Conservation (phyloP, 805 yeast species). For the Kodamaea hsintzibuensis region DNA sequence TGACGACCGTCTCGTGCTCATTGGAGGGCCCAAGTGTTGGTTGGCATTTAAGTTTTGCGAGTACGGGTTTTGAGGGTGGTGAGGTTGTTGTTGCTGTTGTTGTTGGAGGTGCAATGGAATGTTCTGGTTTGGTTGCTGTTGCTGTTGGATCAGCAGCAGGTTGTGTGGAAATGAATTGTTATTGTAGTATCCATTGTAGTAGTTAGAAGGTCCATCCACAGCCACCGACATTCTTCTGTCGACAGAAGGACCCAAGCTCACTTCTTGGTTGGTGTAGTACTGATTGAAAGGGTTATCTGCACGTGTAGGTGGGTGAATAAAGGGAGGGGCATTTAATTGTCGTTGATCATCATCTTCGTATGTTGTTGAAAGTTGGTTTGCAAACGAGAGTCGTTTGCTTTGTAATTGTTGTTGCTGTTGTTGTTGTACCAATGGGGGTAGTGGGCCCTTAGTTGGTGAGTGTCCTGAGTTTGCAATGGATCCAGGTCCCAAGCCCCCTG, state of each 20-base stretch:
- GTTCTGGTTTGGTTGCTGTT: neutral
- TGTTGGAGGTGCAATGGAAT: neutral
- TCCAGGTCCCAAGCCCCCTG: conserved; percentile 1
- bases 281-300: conserved; percentile 48
- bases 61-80: conserved; percentile 3
- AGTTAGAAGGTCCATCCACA: conserved; percentile 23
- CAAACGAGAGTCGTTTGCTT: conserved; percentile 34
- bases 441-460: conserved; percentile 30
- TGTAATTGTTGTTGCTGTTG: conserved; percentile 30
- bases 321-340: conserved; percentile 26
- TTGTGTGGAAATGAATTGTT: conserved; percentile 13
- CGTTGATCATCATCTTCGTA: conserved; percentile 42
- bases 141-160: conserved; percentile 8
- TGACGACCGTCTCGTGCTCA: conserved; percentile 22
- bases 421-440: conserved; percentile 14
- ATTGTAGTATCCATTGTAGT: conserved; percentile 15
- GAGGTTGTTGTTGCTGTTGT: conserved; percentile 3
- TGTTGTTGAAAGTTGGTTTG: conserved; percentile 51
- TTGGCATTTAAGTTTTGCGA: neutral
- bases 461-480: conserved; percentile 10
- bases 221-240: conserved; percentile 43
- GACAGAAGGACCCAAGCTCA: conserved; percentile 22
- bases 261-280: conserved; percentile 42
- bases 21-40: conserved; percentile 13
- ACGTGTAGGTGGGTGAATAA: conserved; percentile 44